Evolutionary conservation across 164 flowering plant species (phyloP), one percentile per base, ranked within the genome.

Genomic region (Buxus sempervirens): DNA sequence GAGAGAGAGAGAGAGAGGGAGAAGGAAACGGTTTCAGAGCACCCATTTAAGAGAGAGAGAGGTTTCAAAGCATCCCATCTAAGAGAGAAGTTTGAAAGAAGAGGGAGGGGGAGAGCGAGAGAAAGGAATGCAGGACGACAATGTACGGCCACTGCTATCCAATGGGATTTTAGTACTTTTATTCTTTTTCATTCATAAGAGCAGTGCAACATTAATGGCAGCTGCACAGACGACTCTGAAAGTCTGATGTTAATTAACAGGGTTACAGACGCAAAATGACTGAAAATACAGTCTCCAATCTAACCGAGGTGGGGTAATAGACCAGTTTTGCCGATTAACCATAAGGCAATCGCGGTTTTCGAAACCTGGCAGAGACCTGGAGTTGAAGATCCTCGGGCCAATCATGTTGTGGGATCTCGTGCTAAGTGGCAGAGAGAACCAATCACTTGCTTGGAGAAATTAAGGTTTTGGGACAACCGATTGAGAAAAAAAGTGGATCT

Each of bases 371-470:
- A 22, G 8, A 14, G 60, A 22, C 28, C 14, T 26, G 24, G 9
- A 19, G 60, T 69, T 53, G 20, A 5, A 49, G 32, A 12, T 10
- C 0, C n/a, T 9, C 8, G 23, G 72, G 57, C 83, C 80, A 82
- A 82, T 82, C 79, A 80, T 71, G 62, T 68, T 63, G 65, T 64
- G 57, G 73, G 73, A 66, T 72, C 66, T 68, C 45, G 64, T 72
- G 82, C 81, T 77, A 72, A 58, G 57, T 72, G 81, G 79, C 82
- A 71, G 75, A n/a, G 53, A 18, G 45, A 51, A 68, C 83, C 82
- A 78, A 80, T 80, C 80, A 78, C 64, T 76, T 38, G 65, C 77
- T 82, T 83, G 86, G 77, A 42, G 58, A 82, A 57, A 68, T 69
- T 82, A 82, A 82, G 86, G 86, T 76, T n/a, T n/a, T n/a, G n/a